Evolutionary conservation across 2,329 filamentous ascomycete genomes (phyloP).

Genomic region (Beauveria varroae): DNA sequence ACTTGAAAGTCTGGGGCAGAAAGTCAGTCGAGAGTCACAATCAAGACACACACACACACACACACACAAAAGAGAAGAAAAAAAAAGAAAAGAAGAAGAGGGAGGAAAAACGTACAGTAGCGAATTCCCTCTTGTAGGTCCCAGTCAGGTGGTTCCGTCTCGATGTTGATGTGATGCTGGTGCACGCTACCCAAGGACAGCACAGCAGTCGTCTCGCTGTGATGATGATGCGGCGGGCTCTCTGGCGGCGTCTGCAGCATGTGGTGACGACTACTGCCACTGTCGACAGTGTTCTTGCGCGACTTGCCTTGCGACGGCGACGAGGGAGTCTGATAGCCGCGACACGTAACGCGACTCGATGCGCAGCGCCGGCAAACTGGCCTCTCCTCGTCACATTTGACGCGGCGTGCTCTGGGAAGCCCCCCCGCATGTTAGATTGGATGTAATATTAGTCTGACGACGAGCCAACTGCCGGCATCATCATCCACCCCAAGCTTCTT

Average conservation of each 20-base stretch:
- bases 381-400: slow-evolving; percentile 3
- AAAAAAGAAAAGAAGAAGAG: too few relatives aligned
- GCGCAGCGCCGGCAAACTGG: background rate
- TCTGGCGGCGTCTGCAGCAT: background rate
- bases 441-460: background rate
- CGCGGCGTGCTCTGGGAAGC: background rate
- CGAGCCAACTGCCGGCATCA: too few relatives aligned
- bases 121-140: background rate
- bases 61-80: background rate
- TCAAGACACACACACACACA: too few relatives aligned
- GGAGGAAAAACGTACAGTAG: background rate
- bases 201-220: background rate
- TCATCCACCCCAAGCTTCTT: too few relatives aligned
- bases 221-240: background rate
- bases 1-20: background rate
- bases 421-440: background rate
- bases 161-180: background rate
- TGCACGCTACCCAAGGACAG: background rate
- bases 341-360: background rate
- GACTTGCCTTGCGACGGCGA: background rate
- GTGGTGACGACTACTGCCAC: background rate
- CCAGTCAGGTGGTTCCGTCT: background rate
- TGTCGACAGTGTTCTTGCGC: background rate
- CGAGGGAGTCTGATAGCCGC: background rate
- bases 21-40: too few relatives aligned